phyloP scores from a whole-genome alignment of 1,284 basidiomycete genomes.

The Rhodotorula sp. region DNA sequence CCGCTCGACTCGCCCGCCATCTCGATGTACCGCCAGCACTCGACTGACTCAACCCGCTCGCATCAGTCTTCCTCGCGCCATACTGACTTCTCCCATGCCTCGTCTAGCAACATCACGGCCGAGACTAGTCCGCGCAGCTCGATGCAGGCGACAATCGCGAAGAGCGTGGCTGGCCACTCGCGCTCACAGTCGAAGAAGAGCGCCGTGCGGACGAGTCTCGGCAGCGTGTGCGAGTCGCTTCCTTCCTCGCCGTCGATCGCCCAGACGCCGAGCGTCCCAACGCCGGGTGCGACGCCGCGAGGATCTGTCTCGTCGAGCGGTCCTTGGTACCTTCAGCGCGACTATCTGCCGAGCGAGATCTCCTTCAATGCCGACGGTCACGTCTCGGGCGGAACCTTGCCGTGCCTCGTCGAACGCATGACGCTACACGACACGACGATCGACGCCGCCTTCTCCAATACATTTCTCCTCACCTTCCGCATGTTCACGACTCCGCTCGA shows the following conservation, averaged over 20 bases:
- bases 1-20: not conserved
- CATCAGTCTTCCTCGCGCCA: slow-evolving; percentile 4
- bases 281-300: slow-evolving; percentile 6
- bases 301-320: slow-evolving; percentile 38
- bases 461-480: slow-evolving; percentile 96
- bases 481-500: slow-evolving; percentile 77
- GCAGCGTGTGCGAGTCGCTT: not conserved
- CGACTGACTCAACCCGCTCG: slow-evolving; percentile 32
- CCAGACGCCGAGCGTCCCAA: not conserved
- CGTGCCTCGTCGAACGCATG: slow-evolving; percentile 88
- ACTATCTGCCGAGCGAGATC: slow-evolving; percentile 75
- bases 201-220: not conserved
- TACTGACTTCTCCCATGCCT: slow-evolving; percentile 4
- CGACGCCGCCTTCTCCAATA: slow-evolving; percentile 75
- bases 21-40: slow-evolving; percentile 33
- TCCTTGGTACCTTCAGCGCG: slow-evolving; percentile 54
- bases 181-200: not conserved
- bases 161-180: not conserved
- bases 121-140: slow-evolving; percentile 26
- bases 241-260: not conserved
- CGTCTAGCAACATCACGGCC: slow-evolving; percentile 13
- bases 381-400: slow-evolving; percentile 84
- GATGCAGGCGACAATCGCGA: not conserved
- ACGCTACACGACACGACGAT: slow-evolving; percentile 84
- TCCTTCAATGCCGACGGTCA: slow-evolving; percentile 85